Conservation (phyloP, 2,329 filamentous ascomycete genomes). For the Akanthomyces lecanii region DNA sequence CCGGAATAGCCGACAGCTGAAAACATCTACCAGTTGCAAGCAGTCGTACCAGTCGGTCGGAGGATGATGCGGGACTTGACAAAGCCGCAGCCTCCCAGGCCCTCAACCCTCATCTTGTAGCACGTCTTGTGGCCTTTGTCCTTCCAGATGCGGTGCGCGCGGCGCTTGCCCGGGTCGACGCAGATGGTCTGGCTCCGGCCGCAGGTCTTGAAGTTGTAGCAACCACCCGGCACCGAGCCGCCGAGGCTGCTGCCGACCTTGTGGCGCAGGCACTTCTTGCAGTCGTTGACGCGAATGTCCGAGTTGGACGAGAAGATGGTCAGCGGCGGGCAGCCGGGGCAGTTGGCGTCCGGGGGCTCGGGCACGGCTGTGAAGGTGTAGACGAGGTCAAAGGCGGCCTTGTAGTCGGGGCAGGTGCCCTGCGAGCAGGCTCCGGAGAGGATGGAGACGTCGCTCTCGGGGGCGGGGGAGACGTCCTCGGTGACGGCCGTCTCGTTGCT, state of each 20-base stretch:
- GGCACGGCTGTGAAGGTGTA: conserved; percentile 13
- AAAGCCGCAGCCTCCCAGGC: conserved; percentile 12
- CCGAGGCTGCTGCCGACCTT: conserved; percentile 9
- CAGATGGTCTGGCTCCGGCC: conserved; percentile 17
- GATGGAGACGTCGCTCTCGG: neutral
- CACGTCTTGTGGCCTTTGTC: conserved; percentile 17
- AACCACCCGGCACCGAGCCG: neutral
- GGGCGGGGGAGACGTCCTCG: neutral
- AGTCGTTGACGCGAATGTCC: conserved; percentile 16
- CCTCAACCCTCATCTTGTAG: conserved; percentile 12
- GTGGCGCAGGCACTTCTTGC: conserved; percentile 1
- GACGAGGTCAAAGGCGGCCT: conserved; percentile 14
- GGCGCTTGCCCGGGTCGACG: conserved; percentile 15
- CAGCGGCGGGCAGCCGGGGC: conserved; percentile 10
- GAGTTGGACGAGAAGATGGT: conserved; percentile 14
- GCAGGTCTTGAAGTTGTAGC: conserved; percentile 15
- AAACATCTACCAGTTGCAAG: conserved; percentile 15
- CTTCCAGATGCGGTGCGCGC: conserved; percentile 19
- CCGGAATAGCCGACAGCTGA: no score
- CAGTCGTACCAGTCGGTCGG: neutral
- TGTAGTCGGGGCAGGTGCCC: conserved; percentile 18
- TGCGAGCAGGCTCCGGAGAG: conserved; percentile 13
- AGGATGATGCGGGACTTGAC: conserved; percentile 9
- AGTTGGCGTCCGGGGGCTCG: neutral
- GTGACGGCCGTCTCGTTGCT: neutral